A percentile compares a stretch with the other conserved stretches of the same genome.
Conservation (phyloP, 805 yeast genomes). For the Dipodascus geniculatus region DNA sequence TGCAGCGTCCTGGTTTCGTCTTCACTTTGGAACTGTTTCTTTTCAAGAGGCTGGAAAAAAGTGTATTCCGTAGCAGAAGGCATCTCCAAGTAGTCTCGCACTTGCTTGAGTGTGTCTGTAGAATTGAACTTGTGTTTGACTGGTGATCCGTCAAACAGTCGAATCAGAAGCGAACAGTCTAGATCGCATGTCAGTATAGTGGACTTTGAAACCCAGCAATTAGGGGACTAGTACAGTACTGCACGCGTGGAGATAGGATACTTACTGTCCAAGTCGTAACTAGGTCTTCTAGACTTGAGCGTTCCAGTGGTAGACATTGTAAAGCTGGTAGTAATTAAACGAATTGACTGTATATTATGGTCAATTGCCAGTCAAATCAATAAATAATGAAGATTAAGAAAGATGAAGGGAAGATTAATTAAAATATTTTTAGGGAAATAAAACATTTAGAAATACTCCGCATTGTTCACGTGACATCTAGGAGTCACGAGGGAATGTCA, state of each 20-base stretch:
- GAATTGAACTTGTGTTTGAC: constrained; percentile 39
- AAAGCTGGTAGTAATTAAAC: neutral
- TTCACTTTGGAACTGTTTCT: constrained; percentile 47
- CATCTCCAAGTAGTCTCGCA: constrained; percentile 51
- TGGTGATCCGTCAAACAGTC: constrained; percentile 56
- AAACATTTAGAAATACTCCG: no score
- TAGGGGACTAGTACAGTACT: neutral
- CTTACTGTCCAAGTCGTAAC: neutral
- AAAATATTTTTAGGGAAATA: no score
- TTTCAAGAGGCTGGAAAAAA: constrained; percentile 44
- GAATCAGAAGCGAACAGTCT: constrained; percentile 39
- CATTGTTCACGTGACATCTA: no score
- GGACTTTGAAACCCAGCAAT: no score
- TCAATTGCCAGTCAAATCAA: no score
- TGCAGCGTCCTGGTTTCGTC: constrained; percentile 47
- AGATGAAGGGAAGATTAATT: no score
- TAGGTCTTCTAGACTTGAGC: neutral
- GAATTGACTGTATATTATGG: no score
- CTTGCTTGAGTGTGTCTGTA: constrained; percentile 37
- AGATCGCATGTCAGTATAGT: neutral
- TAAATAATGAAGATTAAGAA: no score
- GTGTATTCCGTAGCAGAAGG: constrained; percentile 38
- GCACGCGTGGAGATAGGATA: neutral
- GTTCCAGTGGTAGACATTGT: neutral
- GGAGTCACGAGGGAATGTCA: no score